These are phyloP conservation scores for Ustilago sp. DNA, from an alignment of 1,284 basidiomycete species.

Conservation along the genomic window DNA sequence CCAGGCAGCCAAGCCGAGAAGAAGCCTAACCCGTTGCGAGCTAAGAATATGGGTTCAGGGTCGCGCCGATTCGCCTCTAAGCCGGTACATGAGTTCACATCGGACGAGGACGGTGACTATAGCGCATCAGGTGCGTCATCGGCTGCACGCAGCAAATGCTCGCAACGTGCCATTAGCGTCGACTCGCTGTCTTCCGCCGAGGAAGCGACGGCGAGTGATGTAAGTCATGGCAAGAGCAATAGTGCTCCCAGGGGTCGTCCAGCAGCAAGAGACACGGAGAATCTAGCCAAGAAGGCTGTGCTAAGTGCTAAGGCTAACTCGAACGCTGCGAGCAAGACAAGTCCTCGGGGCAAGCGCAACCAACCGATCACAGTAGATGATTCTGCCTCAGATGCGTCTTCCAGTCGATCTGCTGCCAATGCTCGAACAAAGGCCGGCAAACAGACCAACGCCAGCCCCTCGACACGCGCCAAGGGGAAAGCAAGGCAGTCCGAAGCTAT, in stretches of 20 bases:
- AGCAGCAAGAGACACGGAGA: constrained; percentile 7
- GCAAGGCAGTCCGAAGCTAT: constrained; percentile 20
- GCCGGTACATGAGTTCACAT: constrained; percentile 52
- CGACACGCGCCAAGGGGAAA: constrained; percentile 35
- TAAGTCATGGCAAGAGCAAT: constrained; percentile 9
- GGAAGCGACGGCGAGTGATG: constrained; percentile 19
- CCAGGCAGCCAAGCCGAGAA: constrained; percentile 60
- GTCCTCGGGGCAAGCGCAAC: constrained; percentile 16
- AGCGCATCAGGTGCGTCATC: constrained; percentile 26
- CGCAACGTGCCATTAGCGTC: constrained; percentile 17
- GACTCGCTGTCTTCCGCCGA: constrained; percentile 22
- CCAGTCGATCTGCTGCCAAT: constrained; percentile 4
- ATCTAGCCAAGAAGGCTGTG: constrained; percentile 37
- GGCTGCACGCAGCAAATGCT: constrained; percentile 9
- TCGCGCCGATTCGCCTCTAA: constrained; percentile 36
- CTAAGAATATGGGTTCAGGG: constrained; percentile 12
- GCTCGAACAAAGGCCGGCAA: not conserved
- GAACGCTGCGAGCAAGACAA: constrained; percentile 6
- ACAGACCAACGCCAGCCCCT: constrained; percentile 1
- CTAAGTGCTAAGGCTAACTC: constrained; percentile 26
- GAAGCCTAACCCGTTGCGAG: constrained; percentile 51
- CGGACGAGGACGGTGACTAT: constrained; percentile 38
- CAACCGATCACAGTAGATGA: constrained; percentile 29
- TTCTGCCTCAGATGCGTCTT: constrained; percentile 27
- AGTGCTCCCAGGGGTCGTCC: not conserved